These are phyloP conservation scores for Chenopodium formosanum DNA, from an alignment of 148 eudicot genomes.

Conservation along the genomic window DNA sequence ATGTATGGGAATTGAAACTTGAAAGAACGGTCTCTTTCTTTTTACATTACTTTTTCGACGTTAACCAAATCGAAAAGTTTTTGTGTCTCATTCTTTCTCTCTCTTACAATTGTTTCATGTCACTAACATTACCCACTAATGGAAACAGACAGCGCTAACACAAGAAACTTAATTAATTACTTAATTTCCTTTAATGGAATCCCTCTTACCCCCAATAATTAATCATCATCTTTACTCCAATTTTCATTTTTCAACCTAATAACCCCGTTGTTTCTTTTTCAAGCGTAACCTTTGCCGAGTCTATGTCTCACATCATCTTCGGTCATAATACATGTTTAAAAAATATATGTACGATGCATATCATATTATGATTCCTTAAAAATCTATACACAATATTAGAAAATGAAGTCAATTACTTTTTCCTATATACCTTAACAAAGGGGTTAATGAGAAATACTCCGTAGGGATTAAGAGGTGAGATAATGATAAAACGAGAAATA, in stretches of 20 bases:
- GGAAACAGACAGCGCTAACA: slow-evolving; percentile 53
- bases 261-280: neutral
- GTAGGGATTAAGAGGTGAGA: too few species aligned
- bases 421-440: too few species aligned
- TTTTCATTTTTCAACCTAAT: neutral
- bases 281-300: neutral
- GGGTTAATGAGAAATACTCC: too few species aligned
- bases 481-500: too few species aligned
- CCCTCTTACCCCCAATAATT: slow-evolving; percentile 19
- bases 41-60: slow-evolving; percentile 50
- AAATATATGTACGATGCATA: too few species aligned
- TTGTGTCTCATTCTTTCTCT: slow-evolving; percentile 21
- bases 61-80: slow-evolving; percentile 71
- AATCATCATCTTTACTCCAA: neutral
- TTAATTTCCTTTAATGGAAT: slow-evolving; percentile 45
- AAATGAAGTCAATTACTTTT: too few species aligned
- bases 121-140: slow-evolving; percentile 36
- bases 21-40: slow-evolving; percentile 5
- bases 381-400: too few species aligned
- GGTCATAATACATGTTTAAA: too few species aligned
- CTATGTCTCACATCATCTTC: neutral
- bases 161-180: slow-evolving; percentile 32
- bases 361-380: too few species aligned
- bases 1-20: neutral
- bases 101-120: slow-evolving; percentile 9